phyloP scores from a whole-genome alignment of 129 eudicot species.

The Lactuca sativa region DNA sequence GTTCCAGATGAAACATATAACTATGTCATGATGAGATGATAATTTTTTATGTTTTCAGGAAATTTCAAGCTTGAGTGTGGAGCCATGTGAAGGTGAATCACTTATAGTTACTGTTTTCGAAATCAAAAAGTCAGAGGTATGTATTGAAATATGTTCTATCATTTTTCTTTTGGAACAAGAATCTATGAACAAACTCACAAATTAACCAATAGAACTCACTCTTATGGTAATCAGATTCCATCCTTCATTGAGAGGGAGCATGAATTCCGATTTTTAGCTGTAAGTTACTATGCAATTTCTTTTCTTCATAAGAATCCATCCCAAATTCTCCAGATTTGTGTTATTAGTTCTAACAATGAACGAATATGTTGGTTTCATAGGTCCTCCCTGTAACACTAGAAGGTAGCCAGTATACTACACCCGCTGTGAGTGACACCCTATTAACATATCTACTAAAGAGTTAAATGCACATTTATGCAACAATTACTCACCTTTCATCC shows the following conservation, averaged over 20 bases:
- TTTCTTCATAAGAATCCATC: not conserved
- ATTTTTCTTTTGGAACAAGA: not conserved
- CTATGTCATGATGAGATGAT: conserved; percentile 10
- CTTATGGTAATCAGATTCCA: conserved; percentile 61
- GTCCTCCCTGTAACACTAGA: conserved; percentile 83
- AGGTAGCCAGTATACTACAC: conserved; percentile 54
- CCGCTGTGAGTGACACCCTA: conserved; percentile 57
- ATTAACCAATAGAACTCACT: conserved; percentile 15
- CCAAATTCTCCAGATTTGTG: not conserved
- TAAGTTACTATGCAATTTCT: conserved; percentile 41
- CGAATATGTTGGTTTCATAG: conserved; percentile 35
- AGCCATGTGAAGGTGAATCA: conserved; percentile 86
- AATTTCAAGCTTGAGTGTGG: conserved; percentile 97
- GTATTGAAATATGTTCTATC: conserved; percentile 19
- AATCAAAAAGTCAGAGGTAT: conserved; percentile 78
- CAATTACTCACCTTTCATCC: not conserved
- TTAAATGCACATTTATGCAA: not conserved
- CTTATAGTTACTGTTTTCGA: conserved; percentile 85
- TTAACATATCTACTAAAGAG: not conserved
- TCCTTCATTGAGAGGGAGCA: conserved; percentile 88
- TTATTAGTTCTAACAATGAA: conserved; percentile 1
- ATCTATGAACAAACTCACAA: not conserved
- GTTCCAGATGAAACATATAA: not conserved
- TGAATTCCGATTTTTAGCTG: conserved; percentile 90
- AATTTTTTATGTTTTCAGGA: conserved; percentile 48